These are phyloP conservation scores for Pythium guiyangense DNA, from an alignment of 352 stramenopile species.

Conservation along the genomic window DNA sequence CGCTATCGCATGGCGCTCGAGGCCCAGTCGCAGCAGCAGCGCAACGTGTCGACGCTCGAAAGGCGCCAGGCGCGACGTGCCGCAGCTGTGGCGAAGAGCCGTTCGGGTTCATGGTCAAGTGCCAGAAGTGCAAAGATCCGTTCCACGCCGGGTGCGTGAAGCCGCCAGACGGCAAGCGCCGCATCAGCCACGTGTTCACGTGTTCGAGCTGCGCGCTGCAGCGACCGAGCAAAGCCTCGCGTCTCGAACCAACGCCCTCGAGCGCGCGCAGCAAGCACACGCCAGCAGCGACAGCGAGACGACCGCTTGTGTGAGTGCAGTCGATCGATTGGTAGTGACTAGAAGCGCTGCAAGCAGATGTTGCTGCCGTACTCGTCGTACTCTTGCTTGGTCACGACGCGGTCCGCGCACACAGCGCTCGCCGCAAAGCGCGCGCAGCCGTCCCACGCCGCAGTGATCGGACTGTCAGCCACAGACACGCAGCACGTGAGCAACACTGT, in stretches of 20 bases:
- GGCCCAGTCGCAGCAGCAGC: too few species aligned
- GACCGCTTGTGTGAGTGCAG: too few species aligned
- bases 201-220: too few species aligned
- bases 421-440: conserved; percentile 45
- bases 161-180: conserved; percentile 1
- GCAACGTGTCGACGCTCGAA: too few species aligned
- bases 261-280: too few species aligned
- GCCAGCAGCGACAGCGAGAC: too few species aligned
- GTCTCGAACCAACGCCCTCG: too few species aligned
- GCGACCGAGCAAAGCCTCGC: too few species aligned
- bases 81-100: conserved; percentile 25
- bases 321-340: neutral
- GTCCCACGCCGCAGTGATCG: conserved; percentile 49
- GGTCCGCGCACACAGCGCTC: conserved; percentile 18
- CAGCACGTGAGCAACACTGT: conserved; percentile 3
- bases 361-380: conserved; percentile 78
- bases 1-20: too few species aligned
- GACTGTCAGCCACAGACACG: conserved; percentile 23
- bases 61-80: neutral
- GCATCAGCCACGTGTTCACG: too few species aligned
- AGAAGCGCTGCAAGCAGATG: conserved; percentile 42
- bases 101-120: conserved; percentile 55
- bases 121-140: conserved; percentile 43
- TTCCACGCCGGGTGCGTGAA: conserved; percentile 45
- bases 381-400: conserved; percentile 59